A percentile compares a stretch with the other conserved stretches of the same genome.
phyloP scores from a whole-genome alignment of 257 asterid genomes.

The Coffea eugenioides region DNA sequence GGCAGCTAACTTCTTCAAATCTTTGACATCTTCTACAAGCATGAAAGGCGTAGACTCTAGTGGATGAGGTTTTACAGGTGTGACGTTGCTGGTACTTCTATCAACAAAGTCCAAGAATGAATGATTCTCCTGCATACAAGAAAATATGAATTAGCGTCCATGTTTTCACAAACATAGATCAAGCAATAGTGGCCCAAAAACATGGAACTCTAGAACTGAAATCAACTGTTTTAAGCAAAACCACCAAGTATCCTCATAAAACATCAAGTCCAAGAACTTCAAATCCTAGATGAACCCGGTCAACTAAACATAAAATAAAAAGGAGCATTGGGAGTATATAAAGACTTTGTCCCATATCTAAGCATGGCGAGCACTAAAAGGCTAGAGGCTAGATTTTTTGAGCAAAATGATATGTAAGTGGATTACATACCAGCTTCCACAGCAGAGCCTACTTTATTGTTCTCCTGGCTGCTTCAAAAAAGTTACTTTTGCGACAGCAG shows the following conservation, averaged over 20 bases:
- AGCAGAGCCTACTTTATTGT: background rate
- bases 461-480: background rate
- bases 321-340: background rate
- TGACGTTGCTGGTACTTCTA: conserved; percentile 33
- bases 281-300: background rate
- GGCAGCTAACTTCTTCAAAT: conserved; percentile 72
- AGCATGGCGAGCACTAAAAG: background rate
- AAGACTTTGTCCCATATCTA: background rate
- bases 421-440: background rate
- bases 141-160: conserved; percentile 13
- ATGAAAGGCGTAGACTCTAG: conserved; percentile 72
- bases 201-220: background rate
- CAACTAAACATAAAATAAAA: background rate
- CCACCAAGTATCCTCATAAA: background rate
- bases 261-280: background rate
- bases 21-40: conserved; percentile 82
- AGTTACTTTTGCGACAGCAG: background rate
- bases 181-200: conserved; percentile 22
- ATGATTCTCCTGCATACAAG: conserved; percentile 58
- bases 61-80: conserved; percentile 69
- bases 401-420: background rate
- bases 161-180: background rate
- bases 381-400: background rate
- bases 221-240: background rate
- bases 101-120: conserved; percentile 71